Evolutionary conservation across 2,329 filamentous ascomycete genomes (phyloP).

Genomic region (Fusarium nisikadoi): DNA sequence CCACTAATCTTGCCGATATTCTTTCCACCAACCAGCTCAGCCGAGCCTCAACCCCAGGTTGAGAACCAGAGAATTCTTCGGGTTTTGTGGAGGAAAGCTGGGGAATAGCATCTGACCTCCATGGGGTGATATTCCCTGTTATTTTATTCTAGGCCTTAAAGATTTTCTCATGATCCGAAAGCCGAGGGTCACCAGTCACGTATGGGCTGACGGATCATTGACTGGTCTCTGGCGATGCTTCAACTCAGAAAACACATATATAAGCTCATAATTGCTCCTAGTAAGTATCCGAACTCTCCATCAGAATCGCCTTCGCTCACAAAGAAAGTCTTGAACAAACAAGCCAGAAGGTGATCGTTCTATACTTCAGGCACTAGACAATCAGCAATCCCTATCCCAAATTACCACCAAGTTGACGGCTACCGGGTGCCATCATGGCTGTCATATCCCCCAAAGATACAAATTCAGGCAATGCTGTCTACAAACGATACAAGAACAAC

Average conservation of each 20-base stretch:
- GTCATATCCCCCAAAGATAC: neutral
- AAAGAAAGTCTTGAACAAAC: too few species aligned
- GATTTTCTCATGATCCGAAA: neutral
- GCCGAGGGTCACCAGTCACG: neutral
- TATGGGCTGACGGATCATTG: neutral
- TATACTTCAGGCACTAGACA: neutral
- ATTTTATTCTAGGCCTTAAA: neutral
- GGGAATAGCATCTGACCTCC: conserved; percentile 22
- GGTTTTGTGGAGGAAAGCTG: conserved; percentile 16
- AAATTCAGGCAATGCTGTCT: conserved; percentile 12
- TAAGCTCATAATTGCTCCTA: neutral
- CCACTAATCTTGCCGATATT: neutral
- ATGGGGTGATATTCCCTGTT: conserved; percentile 11
- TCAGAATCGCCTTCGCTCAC: neutral
- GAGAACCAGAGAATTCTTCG: conserved; percentile 1
- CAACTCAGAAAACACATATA: conserved; percentile 8
- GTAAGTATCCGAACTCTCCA: neutral
- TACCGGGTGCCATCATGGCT: neutral
- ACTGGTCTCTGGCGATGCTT: neutral
- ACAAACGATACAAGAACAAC: conserved; percentile 18
- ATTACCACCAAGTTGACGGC: neutral
- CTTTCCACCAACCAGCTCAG: neutral
- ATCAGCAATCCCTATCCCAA: neutral
- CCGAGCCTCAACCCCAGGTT: neutral
- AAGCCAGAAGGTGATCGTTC: too few species aligned